Evolutionary conservation across 257 asterid species (phyloP).

Genomic region (Nemophila menziesii): DNA sequence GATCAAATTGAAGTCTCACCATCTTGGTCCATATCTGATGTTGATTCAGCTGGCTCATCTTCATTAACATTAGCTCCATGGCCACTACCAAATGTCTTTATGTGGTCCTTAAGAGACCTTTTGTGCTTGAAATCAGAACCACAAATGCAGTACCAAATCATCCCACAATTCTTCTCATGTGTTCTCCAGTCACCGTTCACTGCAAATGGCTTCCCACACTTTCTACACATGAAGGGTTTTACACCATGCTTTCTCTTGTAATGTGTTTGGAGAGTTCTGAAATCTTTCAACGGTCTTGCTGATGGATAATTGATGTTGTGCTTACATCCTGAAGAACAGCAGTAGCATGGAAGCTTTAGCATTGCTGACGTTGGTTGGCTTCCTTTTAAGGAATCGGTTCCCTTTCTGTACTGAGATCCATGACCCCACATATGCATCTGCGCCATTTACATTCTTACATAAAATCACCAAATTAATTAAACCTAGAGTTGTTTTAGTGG

Average conservation of each 20-base stretch:
- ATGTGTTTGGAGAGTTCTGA: conserved; percentile 5
- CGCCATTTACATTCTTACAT: neutral
- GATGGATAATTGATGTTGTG: conserved; percentile 2
- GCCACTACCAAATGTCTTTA: neutral
- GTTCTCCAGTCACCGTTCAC: conserved; percentile 6
- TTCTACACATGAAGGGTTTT: conserved; percentile 2
- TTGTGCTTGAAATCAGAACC: conserved; percentile 5
- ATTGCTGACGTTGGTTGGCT: conserved; percentile 3
- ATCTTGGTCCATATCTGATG: neutral
- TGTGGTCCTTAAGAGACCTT: conserved; percentile 3
- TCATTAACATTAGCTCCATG: conserved; percentile 2
- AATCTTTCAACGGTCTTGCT: conserved; percentile 1
- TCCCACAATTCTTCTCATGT: conserved; percentile 3
- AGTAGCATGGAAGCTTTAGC: conserved; percentile 3
- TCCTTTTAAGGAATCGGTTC: conserved; percentile 2
- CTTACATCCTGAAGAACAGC: conserved; percentile 1
- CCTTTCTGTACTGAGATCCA: conserved; percentile 3
- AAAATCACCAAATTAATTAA: too few species aligned
- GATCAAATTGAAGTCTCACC: neutral
- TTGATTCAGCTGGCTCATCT: conserved; percentile 2
- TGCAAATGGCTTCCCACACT: conserved; percentile 2
- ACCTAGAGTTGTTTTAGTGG: too few species aligned
- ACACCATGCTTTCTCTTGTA: conserved; percentile 4
- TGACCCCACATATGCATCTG: conserved; percentile 6
- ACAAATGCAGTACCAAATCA: conserved; percentile 2